Conservation (phyloP, 176 grass and related monocot genomes). For the Oryza punctata region DNA sequence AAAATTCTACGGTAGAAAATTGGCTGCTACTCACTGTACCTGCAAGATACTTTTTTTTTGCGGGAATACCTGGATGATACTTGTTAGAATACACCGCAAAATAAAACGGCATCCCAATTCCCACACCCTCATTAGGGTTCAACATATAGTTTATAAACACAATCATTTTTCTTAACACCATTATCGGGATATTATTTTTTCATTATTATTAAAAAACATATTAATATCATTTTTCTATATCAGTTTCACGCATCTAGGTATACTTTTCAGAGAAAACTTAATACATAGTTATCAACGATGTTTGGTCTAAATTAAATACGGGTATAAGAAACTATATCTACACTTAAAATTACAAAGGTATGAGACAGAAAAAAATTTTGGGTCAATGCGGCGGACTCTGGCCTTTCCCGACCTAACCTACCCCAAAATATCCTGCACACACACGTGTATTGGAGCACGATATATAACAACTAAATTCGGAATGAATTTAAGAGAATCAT, state of each 20-base stretch:
- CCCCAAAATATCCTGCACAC: neutral
- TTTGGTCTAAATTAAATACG: neutral
- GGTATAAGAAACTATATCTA: neutral
- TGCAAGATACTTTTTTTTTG: no score
- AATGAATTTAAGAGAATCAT: neutral
- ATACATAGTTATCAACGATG: neutral
- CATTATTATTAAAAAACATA: no score
- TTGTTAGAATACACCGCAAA: no score
- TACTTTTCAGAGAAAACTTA: neutral
- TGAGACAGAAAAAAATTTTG: neutral
- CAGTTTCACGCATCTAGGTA: neutral
- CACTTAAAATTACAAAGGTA: neutral
- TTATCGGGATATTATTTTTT: no score
- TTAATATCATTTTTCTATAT: neutral
- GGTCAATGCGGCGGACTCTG: neutral
- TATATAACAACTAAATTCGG: neutral
- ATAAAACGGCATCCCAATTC: no score
- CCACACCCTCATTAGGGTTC: no score
- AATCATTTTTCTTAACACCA: no score
- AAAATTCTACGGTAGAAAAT: no score
- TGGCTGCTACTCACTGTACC: no score
- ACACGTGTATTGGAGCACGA: neutral
- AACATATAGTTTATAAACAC: no score
- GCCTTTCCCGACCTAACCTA: neutral
- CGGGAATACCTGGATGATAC: no score